Conservation (phyloP, 768 basidiomycete species). For the Vararia minispora region DNA sequence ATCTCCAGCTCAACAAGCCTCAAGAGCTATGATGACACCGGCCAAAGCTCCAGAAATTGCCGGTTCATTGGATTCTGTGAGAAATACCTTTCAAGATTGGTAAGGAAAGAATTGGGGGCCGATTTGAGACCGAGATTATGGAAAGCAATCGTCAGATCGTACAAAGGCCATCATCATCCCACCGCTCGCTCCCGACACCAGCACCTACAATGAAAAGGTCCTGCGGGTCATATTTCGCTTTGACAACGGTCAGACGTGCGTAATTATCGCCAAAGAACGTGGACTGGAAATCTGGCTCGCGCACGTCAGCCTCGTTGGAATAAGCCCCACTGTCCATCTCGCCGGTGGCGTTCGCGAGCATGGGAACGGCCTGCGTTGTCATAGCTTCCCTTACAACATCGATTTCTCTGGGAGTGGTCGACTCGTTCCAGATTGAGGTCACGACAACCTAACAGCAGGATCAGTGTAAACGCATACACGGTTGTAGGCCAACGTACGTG, state of each 20-base stretch:
- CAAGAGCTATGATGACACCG: too few species aligned
- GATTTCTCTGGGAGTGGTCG: constrained; percentile 9
- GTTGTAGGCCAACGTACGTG: constrained; percentile 22
- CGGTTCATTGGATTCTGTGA: too few species aligned
- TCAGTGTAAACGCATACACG: too few species aligned
- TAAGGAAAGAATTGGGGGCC: too few species aligned
- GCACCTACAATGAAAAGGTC: constrained; percentile 9
- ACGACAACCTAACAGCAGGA: not conserved
- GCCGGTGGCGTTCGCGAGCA: constrained; percentile 7
- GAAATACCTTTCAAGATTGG: too few species aligned
- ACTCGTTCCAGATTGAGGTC: not conserved
- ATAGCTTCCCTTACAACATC: constrained; percentile 15
- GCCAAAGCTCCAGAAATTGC: too few species aligned
- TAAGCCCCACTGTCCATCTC: constrained; percentile 9
- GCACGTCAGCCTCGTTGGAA: constrained; percentile 12
- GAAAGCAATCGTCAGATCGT: too few species aligned
- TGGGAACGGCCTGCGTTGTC: constrained; percentile 12
- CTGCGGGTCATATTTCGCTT: constrained; percentile 1
- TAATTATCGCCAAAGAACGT: constrained; percentile 7
- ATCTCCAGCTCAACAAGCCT: too few species aligned
- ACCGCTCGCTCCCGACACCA: constrained; percentile 11
- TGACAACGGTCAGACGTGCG: not conserved
- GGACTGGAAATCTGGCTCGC: constrained; percentile 12
- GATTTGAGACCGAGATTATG: too few species aligned
- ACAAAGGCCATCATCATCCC: constrained; percentile 8